A percentile compares a stretch with the other conserved stretches of the same genome.
These are phyloP conservation scores for Tylopilus rubrobrunneus DNA, from an alignment of 768 basidiomycete species.

Conservation along the genomic window DNA sequence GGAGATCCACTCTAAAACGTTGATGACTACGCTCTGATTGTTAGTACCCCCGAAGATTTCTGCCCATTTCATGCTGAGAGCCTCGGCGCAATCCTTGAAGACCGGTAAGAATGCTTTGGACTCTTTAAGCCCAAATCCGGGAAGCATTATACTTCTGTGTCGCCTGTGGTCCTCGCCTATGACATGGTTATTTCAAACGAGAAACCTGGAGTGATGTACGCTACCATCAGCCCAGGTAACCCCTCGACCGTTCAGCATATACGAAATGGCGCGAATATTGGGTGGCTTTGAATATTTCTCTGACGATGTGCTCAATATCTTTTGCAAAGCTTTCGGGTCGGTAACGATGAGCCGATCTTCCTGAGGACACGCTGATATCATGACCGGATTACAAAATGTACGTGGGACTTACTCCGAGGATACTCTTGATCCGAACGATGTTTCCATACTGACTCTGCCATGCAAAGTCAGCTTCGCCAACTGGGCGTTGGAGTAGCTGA, in stretches of 20 bases:
- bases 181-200: conserved; percentile 10
- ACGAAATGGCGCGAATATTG: conserved; percentile 14
- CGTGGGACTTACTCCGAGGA: conserved; percentile 18
- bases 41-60: conserved; percentile 10
- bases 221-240: conserved; percentile 40
- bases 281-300: conserved; percentile 40
- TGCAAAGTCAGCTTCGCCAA: conserved; percentile 26
- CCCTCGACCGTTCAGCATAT: conserved; percentile 27
- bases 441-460: conserved; percentile 29
- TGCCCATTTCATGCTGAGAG: conserved; percentile 15
- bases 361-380: conserved; percentile 18
- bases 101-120: conserved; percentile 48
- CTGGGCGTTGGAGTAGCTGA: conserved; percentile 22
- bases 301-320: conserved; percentile 37
- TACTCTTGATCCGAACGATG: conserved; percentile 18
- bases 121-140: conserved; percentile 50
- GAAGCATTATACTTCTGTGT: conserved; percentile 52
- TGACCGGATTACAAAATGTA: background rate
- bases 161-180: conserved; percentile 43
- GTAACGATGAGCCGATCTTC: conserved; percentile 42
- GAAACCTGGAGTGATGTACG: background rate
- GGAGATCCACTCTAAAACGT: conserved; percentile 29
- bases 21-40: conserved; percentile 5
- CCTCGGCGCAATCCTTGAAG: conserved; percentile 36
- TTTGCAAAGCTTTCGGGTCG: conserved; percentile 41